Evolutionary conservation across 495 filamentous ascomycete genomes (phyloP), one percentile per base, ranked within the genome.

Genomic region (Penicillium ochrochloron): DNA sequence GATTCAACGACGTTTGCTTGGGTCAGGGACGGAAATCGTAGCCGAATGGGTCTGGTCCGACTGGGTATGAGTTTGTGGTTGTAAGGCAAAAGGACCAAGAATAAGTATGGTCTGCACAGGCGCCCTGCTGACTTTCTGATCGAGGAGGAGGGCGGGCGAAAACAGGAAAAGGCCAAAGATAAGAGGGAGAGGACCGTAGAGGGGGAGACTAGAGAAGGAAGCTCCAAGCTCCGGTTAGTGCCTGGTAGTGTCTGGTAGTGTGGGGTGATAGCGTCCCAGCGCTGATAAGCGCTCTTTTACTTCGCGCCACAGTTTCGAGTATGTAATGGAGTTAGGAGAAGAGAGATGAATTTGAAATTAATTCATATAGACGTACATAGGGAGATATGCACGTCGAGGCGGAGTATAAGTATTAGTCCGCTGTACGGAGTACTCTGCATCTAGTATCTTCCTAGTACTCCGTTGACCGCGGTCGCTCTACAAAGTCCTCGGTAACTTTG

Each of bases 231-330:
- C 37, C 56, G 15, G 23, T 56, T 35, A 56, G 51, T 39, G 46
- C 56, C 23, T 17, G 35, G 39, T 46, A 57, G 41, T 39, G 46
- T 62, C 23, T 17, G 35, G 39, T 46, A 57, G 41, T 62, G 60
- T 62, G 60, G 61, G 61, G 52, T 57, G 52, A 57, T 57, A 64
- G 51, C 42, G 54, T 31, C 14, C 54, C 41, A 58, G 25, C 27
- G 27, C 55, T 64, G 62, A 64, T 64, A 64, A 64, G 62, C 53
- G 54, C 56, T 31, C 31, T 23, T 37, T 44, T 42, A 29, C 35
- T 33, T 56, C 53, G 17, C 53, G 33, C 53, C 31, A 34, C 53
- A 56, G 53, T 56, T 56, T 56, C 7, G 53, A 56, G 53, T 56
- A 58, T 58, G 56, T 58, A 58, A 58, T 58, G 23, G 31, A 23